A percentile compares a stretch with the other conserved stretches of the same genome.
These are phyloP conservation scores for Tetragonia tetragonoides DNA, from an alignment of 148 eudicot genomes.

Conservation along the genomic window DNA sequence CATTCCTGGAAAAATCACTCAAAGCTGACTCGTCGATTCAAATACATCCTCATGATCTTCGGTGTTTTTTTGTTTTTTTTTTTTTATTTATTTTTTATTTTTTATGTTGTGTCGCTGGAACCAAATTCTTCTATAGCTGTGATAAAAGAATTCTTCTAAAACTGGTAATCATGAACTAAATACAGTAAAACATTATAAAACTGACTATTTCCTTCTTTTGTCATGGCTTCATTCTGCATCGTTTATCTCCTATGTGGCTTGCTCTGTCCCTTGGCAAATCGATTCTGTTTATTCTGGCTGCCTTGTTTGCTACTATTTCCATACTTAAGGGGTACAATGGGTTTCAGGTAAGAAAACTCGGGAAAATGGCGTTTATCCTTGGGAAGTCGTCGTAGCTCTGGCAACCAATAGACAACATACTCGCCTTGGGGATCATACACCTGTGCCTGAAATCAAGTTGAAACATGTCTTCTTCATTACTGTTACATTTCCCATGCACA, in stretches of 20 bases:
- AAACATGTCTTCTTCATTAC: neutral
- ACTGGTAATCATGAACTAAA: no score
- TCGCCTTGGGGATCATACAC: slow-evolving; percentile 82
- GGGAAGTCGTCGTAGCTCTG: slow-evolving; percentile 61
- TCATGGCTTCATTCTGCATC: neutral
- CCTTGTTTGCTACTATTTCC: slow-evolving; percentile 37
- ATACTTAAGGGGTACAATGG: slow-evolving; percentile 58
- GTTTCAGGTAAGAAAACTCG: slow-evolving; percentile 62
- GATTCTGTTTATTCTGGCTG: slow-evolving; percentile 3
- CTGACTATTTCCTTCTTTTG: neutral
- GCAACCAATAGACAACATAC: slow-evolving; percentile 86
- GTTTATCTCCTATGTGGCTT: slow-evolving; percentile 7
- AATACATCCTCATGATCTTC: neutral
- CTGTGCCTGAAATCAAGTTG: slow-evolving; percentile 50
- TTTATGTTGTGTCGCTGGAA: no score
- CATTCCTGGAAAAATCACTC: neutral
- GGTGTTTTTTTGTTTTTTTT: neutral
- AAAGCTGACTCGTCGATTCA: neutral
- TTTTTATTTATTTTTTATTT: no score
- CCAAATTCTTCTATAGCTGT: no score
- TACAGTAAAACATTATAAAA: no score
- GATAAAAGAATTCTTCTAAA: no score
- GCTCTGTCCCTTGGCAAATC: slow-evolving; percentile 8
- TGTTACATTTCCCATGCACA: neutral
- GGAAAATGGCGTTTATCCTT: slow-evolving; percentile 75